These are phyloP conservation scores for Quercus lobata DNA, from an alignment of 331 rosid genomes.

Conservation along the genomic window DNA sequence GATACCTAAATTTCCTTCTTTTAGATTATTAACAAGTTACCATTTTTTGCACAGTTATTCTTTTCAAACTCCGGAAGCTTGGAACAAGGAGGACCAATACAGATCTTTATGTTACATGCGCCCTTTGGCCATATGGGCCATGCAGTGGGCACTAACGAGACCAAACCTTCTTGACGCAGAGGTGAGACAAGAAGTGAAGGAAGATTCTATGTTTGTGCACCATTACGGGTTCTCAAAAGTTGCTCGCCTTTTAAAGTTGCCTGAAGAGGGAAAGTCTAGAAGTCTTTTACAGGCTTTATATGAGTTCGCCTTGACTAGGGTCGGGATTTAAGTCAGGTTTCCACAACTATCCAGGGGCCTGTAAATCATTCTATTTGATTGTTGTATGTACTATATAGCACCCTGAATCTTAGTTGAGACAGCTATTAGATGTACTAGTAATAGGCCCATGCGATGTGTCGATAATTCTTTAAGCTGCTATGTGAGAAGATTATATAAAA, in stretches of 20 bases:
- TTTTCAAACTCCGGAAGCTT: constrained; percentile 94
- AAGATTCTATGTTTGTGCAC: constrained; percentile 32
- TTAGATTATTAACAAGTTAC: constrained; percentile 12
- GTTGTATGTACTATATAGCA: background rate
- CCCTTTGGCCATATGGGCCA: constrained; percentile 96
- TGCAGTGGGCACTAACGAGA: constrained; percentile 87
- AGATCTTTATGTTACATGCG: constrained; percentile 88
- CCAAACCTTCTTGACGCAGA: constrained; percentile 27
- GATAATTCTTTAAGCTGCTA: no score
- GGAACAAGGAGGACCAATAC: constrained; percentile 58
- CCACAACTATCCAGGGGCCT: background rate
- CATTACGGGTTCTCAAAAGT: constrained; percentile 65
- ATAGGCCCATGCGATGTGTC: no score
- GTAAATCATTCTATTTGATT: background rate
- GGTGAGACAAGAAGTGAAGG: constrained; percentile 36
- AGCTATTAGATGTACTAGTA: background rate
- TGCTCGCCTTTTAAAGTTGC: constrained; percentile 66
- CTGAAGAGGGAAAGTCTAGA: constrained; percentile 44
- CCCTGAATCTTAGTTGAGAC: background rate
- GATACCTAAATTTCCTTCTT: background rate
- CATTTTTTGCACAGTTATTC: constrained; percentile 54
- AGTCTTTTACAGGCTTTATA: constrained; percentile 59
- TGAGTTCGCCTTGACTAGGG: constrained; percentile 70
- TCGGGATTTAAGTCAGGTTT: constrained; percentile 27
- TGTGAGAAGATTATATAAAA: no score